Conservation (phyloP, 257 asterid species). For the Lavandula angustifolia region DNA sequence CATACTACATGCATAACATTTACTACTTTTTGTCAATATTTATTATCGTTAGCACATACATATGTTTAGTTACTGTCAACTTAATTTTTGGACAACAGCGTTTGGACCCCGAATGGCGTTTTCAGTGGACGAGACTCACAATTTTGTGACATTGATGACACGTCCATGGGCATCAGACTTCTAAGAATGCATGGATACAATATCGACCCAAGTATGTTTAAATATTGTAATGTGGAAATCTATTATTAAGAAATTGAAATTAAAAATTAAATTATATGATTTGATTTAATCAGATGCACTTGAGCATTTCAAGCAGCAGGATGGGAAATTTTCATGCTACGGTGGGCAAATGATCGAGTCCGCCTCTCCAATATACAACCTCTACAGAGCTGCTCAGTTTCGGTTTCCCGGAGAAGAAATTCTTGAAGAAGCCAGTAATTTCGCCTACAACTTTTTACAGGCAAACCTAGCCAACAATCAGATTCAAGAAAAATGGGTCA, state of each 20-base stretch:
- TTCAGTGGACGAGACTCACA: slow-evolving; percentile 44
- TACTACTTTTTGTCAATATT: too few relatives aligned
- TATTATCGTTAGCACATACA: too few relatives aligned
- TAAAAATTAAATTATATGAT: too few relatives aligned
- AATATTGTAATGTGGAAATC: too few relatives aligned
- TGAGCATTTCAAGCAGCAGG: slow-evolving; percentile 39
- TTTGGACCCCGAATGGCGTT: slow-evolving; percentile 50
- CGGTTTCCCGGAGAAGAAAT: slow-evolving; percentile 50
- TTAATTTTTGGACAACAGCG: slow-evolving; percentile 18
- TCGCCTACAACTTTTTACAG: slow-evolving; percentile 34
- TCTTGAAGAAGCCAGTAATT: slow-evolving; percentile 48
- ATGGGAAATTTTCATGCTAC: slow-evolving; percentile 39
- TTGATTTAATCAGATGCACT: slow-evolving; percentile 38
- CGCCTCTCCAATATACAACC: slow-evolving; percentile 43
- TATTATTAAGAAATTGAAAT: too few relatives aligned
- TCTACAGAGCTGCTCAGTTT: slow-evolving; percentile 49
- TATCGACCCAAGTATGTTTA: slow-evolving; percentile 37
- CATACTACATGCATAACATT: too few relatives aligned
- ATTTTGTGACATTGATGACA: slow-evolving; percentile 48
- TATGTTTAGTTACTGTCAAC: too few relatives aligned
- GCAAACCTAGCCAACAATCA: slow-evolving; percentile 24
- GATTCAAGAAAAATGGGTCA: slow-evolving; percentile 50
- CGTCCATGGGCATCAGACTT: slow-evolving; percentile 56
- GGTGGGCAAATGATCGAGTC: slow-evolving; percentile 47
- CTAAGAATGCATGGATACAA: slow-evolving; percentile 50